Conservation (phyloP, 352 stramenopile species). For the Aphanomyces euteiches region DNA sequence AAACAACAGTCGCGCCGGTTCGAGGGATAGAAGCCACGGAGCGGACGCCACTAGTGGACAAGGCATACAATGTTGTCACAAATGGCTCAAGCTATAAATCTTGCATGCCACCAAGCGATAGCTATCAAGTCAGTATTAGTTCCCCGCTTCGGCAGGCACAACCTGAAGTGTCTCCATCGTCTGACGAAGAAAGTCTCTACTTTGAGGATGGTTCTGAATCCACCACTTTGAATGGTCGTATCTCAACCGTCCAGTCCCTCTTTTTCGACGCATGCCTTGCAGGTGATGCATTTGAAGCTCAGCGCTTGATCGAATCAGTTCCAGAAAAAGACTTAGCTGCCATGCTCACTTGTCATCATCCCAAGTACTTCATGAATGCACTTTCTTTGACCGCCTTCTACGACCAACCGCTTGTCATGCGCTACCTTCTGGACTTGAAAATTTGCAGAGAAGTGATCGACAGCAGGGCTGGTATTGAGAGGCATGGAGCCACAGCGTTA, state of each 20-base stretch:
- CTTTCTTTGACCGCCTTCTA: constrained; percentile 71
- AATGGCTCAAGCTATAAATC: constrained; percentile 22
- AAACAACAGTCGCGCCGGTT: neutral
- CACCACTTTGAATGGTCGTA: neutral
- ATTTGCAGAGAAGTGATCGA: constrained; percentile 29
- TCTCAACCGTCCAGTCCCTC: neutral
- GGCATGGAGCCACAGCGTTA: constrained; percentile 63
- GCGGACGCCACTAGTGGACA: neutral
- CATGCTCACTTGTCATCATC: constrained; percentile 61
- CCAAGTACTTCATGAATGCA: constrained; percentile 70
- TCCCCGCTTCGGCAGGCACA: neutral
- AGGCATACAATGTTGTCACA: neutral
- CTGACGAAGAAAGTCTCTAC: constrained; percentile 9
- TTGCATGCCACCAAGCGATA: neutral
- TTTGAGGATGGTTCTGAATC: constrained; percentile 12
- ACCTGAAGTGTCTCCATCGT: constrained; percentile 20
- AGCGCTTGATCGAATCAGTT: constrained; percentile 60
- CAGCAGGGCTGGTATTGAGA: constrained; percentile 54
- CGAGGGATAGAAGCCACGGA: neutral
- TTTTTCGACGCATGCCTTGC: constrained; percentile 54
- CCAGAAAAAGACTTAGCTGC: constrained; percentile 37
- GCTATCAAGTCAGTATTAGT: neutral
- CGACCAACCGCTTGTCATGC: constrained; percentile 61
- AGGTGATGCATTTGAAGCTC: constrained; percentile 66
- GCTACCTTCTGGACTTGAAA: constrained; percentile 38